These are phyloP conservation scores for Vinca minor DNA, from an alignment of 257 asterid species.

Conservation along the genomic window DNA sequence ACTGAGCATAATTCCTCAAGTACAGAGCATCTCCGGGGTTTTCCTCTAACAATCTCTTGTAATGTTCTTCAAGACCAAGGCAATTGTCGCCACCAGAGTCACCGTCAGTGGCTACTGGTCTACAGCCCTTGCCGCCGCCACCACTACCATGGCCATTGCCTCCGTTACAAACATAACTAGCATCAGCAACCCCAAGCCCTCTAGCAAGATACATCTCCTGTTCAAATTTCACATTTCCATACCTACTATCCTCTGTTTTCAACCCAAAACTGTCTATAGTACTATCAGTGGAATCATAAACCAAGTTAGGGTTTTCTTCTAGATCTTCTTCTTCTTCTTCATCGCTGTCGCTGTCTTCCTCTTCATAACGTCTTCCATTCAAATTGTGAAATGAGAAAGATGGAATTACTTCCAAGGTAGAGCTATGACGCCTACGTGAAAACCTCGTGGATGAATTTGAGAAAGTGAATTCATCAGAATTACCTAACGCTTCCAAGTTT, in stretches of 20 bases:
- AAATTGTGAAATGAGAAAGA: conserved; percentile 33
- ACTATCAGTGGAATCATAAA: conserved; percentile 7
- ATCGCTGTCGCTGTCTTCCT: conserved; percentile 28
- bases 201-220: conserved; percentile 59
- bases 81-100: conserved; percentile 46
- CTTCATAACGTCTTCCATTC: conserved; percentile 18
- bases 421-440: conserved; percentile 21
- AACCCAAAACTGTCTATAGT: conserved; percentile 16
- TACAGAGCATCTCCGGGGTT: conserved; percentile 59
- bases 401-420: conserved; percentile 47
- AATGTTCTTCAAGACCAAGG: conserved; percentile 48
- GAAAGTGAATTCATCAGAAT: conserved; percentile 39
- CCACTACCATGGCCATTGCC: conserved; percentile 22
- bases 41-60: conserved; percentile 51
- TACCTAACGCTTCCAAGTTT: conserved; percentile 50
- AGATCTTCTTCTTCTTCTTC: conserved; percentile 27
- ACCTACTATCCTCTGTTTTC: conserved; percentile 20
- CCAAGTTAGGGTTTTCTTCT: conserved; percentile 7
- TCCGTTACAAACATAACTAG: conserved; percentile 24
- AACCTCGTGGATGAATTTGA: conserved; percentile 26
- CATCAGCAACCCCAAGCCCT: conserved; percentile 50
- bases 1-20: conserved; percentile 79
- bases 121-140: conserved; percentile 38
- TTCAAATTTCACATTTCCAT: conserved; percentile 21
- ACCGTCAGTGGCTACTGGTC: conserved; percentile 38